These are phyloP conservation scores for Lactarius quietus DNA, from an alignment of 768 basidiomycete genomes.

Conservation along the genomic window DNA sequence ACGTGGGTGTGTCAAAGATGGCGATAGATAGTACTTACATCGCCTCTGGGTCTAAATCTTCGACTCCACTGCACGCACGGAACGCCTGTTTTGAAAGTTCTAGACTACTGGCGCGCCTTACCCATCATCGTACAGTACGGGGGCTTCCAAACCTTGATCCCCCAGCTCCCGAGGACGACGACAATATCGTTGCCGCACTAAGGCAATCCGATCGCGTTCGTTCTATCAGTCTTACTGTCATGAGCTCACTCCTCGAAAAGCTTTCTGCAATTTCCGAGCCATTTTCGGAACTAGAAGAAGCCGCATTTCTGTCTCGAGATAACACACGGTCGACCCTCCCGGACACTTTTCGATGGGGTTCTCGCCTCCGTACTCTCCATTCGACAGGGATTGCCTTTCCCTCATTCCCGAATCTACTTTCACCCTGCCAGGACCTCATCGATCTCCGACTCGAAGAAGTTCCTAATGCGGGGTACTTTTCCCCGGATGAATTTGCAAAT, in stretches of 20 bases:
- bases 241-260: neutral
- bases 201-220: neutral
- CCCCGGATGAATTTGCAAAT: neutral
- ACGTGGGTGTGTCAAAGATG: neutral
- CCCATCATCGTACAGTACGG: neutral
- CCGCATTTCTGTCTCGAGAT: neutral
- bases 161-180: neutral
- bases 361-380: neutral
- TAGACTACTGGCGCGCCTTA: neutral
- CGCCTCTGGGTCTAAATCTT: neutral
- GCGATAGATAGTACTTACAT: neutral
- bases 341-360: neutral
- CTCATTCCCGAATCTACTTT: neutral
- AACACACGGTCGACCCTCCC: neutral
- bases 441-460: neutral
- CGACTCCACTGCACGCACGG: no score
- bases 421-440: neutral
- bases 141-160: neutral
- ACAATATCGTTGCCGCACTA: neutral
- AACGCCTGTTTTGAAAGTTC: neutral
- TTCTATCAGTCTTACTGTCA: neutral
- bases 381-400: neutral
- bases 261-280: neutral
- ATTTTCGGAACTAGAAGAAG: neutral
- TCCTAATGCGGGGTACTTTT: neutral